Percentiles rank a stretch among this genome's conserved stretches.
phyloP scores from a whole-genome alignment of 176 grass and related monocot genomes.

The Triticum aestivum region DNA sequence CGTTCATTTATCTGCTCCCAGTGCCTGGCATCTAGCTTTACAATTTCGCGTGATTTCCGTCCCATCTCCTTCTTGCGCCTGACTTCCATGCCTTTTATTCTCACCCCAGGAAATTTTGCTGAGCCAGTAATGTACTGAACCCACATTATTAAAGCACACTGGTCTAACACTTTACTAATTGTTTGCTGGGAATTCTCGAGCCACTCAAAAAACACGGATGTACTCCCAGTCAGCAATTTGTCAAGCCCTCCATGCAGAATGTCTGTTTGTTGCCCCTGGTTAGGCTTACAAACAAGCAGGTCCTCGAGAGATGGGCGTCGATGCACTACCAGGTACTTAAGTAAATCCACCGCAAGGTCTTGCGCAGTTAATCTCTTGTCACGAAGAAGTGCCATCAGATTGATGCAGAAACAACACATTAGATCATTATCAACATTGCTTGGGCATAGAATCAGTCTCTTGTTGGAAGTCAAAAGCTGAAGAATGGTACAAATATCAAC shows the following conservation, averaged over 20 bases:
- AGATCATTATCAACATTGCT: constrained; percentile 94
- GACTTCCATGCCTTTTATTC: constrained; percentile 97
- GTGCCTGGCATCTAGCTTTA: constrained; percentile 69
- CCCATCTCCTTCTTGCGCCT: constrained; percentile 96
- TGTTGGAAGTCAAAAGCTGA: constrained; percentile 91
- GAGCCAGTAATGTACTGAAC: constrained; percentile 83
- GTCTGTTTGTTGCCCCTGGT: constrained; percentile 73
- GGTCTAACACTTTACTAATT: constrained; percentile 85
- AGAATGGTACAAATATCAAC: constrained; percentile 91
- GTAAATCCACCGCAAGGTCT: constrained; percentile 76
- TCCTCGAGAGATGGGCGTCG: constrained; percentile 83
- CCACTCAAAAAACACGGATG: constrained; percentile 87
- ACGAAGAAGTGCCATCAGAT: constrained; percentile 82
- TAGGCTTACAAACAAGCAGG: constrained; percentile 75
- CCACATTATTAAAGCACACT: constrained; percentile 94
- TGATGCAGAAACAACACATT: constrained; percentile 88
- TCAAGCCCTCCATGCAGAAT: constrained; percentile 90
- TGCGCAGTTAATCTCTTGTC: constrained; percentile 83
- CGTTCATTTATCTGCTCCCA: constrained; percentile 91
- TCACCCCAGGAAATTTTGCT: constrained; percentile 94
- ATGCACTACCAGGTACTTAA: constrained; percentile 91
- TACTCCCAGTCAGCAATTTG: constrained; percentile 76
- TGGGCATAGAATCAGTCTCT: constrained; percentile 88
- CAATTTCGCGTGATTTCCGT: constrained; percentile 69
- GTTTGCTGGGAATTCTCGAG: constrained; percentile 70